A percentile compares a stretch with the other conserved stretches of the same genome.
phyloP scores from a whole-genome alignment of 176 grass and related monocot species.

The Guadua angustifolia region DNA sequence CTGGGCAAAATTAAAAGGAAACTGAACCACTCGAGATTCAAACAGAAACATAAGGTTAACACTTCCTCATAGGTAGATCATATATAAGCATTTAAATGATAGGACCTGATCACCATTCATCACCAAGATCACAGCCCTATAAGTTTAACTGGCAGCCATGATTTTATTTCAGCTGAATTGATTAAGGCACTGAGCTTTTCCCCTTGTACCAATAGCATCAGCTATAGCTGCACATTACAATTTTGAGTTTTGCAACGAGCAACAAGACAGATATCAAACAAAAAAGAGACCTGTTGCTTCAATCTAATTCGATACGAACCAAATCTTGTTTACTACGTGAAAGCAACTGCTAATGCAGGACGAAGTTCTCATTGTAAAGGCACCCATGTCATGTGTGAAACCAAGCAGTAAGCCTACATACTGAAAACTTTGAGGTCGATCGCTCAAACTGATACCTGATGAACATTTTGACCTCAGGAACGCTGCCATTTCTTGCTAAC shows the following conservation, averaged over 20 bases:
- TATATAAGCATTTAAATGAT: neutral
- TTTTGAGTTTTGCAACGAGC: neutral
- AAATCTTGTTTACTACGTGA: neutral
- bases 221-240: neutral
- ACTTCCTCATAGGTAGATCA: neutral
- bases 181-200: neutral
- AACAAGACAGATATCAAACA: neutral
- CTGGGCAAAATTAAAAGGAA: neutral
- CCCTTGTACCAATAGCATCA: neutral
- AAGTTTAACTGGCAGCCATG: neutral
- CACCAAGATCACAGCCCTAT: neutral
- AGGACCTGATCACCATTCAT: neutral
- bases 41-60: neutral
- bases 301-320: neutral
- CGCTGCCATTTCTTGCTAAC: constrained; percentile 44
- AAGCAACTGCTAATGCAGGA: neutral
- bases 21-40: neutral
- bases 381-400: neutral
- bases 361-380: neutral
- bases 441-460: constrained; percentile 28
- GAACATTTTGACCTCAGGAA: constrained; percentile 58
- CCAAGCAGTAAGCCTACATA: neutral
- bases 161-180: neutral
- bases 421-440: neutral
- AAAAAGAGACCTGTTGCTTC: neutral